These are phyloP conservation scores for Pyrenophora tritici-repentis DNA, from an alignment of 2,329 filamentous ascomycete genomes.

Conservation along the genomic window DNA sequence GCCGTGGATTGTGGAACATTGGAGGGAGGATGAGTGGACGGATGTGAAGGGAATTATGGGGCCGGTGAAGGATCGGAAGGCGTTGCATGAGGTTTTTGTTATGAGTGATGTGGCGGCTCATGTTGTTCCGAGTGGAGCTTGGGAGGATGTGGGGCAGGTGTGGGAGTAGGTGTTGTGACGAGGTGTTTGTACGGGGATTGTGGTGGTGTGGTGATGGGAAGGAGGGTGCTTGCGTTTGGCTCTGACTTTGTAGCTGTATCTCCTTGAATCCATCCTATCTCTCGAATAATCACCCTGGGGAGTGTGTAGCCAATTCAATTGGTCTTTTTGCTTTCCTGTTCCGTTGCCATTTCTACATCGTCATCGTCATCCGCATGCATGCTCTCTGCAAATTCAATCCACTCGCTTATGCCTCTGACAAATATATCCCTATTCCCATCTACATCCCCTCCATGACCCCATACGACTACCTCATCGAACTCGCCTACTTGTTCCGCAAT, in stretches of 20 bases:
- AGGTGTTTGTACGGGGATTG: too few species aligned
- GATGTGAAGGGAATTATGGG: background rate
- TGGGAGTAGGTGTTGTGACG: too few species aligned
- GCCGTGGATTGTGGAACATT: background rate
- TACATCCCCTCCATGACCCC: conserved; percentile 75
- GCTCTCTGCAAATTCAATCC: conserved; percentile 74
- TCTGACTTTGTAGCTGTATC: too few species aligned
- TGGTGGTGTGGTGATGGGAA: too few species aligned
- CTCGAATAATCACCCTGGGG: too few species aligned
- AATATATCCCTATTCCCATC: conserved; percentile 70
- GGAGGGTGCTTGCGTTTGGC: too few species aligned
- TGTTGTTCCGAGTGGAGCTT: too few species aligned
- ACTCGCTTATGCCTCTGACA: conserved; percentile 76
- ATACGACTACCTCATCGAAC: conserved; percentile 80
- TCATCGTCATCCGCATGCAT: conserved; percentile 38
- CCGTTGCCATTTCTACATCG: background rate
- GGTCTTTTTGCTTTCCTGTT: background rate
- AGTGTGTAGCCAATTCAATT: background rate
- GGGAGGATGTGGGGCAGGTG: too few species aligned
- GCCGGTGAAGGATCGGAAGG: background rate
- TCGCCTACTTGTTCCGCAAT: conserved; percentile 66
- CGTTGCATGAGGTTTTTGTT: background rate
- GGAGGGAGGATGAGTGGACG: background rate
- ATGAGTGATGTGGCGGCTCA: background rate
- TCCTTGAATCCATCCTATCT: too few species aligned